phyloP scores from a whole-genome alignment of 2,329 filamentous ascomycete species.

The Aspergillus arachidicola region DNA sequence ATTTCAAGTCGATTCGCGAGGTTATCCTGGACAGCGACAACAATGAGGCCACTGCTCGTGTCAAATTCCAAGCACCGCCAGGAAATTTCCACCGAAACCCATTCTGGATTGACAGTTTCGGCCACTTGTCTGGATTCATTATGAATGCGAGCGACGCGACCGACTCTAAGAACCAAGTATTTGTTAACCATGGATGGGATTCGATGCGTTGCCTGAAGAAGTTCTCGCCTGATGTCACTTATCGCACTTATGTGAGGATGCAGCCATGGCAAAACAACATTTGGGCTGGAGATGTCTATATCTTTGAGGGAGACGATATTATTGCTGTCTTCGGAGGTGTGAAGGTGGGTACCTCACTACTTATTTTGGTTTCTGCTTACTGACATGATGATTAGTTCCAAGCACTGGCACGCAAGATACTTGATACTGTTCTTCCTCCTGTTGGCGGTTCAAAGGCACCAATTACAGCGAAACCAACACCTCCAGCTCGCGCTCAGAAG shows the following conservation, averaged over 20 bases:
- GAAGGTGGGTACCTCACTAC: constrained; percentile 34
- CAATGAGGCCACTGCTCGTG: constrained; percentile 57
- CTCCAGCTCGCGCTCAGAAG: constrained; percentile 33
- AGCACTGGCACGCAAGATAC: constrained; percentile 42
- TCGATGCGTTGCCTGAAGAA: constrained; percentile 60
- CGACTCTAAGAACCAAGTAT: constrained; percentile 62
- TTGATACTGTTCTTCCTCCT: constrained; percentile 46
- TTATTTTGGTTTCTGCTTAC: background rate
- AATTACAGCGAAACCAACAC: constrained; percentile 26
- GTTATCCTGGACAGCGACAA: constrained; percentile 60
- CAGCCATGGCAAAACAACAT: constrained; percentile 54
- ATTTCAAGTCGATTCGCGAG: constrained; percentile 61
- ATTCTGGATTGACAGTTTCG: constrained; percentile 62
- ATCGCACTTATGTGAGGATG: constrained; percentile 66
- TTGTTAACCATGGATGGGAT: constrained; percentile 65
- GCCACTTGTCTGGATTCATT: constrained; percentile 62
- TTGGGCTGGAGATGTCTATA: constrained; percentile 62
- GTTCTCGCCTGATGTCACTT: constrained; percentile 55
- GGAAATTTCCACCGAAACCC: constrained; percentile 62
- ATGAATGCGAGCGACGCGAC: constrained; percentile 62
- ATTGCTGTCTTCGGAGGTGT: constrained; percentile 55
- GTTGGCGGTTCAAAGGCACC: constrained; percentile 27
- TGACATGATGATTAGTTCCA: constrained; percentile 38
- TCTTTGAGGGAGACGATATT: constrained; percentile 61
- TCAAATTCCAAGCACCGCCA: constrained; percentile 58